phyloP scores from a whole-genome alignment of 148 eudicot species.

The Camellia sinensis region DNA sequence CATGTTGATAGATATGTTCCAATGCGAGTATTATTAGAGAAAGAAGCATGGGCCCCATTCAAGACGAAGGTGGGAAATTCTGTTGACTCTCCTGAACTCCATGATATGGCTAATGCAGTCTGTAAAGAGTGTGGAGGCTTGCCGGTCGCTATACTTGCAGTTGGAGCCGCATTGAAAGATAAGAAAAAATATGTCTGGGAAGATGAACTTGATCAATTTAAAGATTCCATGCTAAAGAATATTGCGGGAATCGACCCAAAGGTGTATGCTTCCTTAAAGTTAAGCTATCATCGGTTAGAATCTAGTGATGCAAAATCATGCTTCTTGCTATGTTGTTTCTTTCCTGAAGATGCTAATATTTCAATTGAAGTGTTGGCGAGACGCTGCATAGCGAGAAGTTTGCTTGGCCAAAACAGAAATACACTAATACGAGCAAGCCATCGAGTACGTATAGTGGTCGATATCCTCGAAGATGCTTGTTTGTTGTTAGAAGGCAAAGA shows the following conservation, averaged over 20 bases:
- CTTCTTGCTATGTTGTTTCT: slow-evolving; percentile 12
- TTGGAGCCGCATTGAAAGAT: slow-evolving; percentile 11
- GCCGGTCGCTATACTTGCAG: slow-evolving; percentile 19
- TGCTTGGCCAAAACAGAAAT: background rate
- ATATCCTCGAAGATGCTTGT: background rate
- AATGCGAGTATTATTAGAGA: background rate
- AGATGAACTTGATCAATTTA: slow-evolving; percentile 8
- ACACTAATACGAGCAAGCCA: background rate
- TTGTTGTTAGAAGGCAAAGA: slow-evolving; percentile 1
- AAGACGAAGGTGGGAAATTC: background rate
- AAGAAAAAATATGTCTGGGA: background rate
- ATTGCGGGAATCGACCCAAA: background rate
- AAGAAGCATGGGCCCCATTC: slow-evolving; percentile 9
- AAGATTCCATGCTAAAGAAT: no score
- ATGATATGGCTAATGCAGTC: background rate
- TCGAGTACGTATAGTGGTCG: background rate
- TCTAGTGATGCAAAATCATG: background rate
- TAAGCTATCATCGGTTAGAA: slow-evolving; percentile 3
- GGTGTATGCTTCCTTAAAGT: background rate
- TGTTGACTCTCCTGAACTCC: background rate
- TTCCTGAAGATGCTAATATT: slow-evolving; percentile 12
- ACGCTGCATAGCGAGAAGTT: slow-evolving; percentile 4
- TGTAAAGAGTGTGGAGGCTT: slow-evolving; percentile 14
- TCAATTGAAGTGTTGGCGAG: background rate
- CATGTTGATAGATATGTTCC: background rate